phyloP scores from a whole-genome alignment of 345 rosid species.

The Sisymbrium irio region DNA sequence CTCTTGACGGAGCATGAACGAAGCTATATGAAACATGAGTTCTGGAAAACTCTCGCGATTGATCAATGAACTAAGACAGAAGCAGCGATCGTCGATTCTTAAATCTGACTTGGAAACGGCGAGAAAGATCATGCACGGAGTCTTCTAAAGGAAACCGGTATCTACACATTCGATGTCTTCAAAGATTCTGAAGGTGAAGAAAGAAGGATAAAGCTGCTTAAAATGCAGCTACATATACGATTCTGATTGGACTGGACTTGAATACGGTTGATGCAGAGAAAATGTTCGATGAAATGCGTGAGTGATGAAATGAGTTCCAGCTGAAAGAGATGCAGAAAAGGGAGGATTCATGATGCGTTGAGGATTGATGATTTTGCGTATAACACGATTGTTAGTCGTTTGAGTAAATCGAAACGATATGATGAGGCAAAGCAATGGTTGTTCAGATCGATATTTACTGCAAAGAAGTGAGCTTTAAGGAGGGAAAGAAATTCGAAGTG shows the following conservation, averaged over 20 bases:
- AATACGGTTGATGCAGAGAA: conserved; percentile 45
- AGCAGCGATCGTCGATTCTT: not conserved
- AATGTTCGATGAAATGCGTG: conserved; percentile 63
- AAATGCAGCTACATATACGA: not conserved
- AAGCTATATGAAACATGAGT: not conserved
- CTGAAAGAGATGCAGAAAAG: not conserved
- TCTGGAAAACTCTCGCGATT: not conserved
- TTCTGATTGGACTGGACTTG: conserved; percentile 39
- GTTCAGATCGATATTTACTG: not conserved
- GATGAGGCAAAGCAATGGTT: not conserved
- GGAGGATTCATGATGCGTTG: not conserved
- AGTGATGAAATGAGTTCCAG: conserved; percentile 5
- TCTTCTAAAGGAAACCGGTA: conserved; percentile 28
- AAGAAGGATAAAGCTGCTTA: not conserved
- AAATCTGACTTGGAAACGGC: conserved; percentile 1
- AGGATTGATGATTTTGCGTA: not conserved
- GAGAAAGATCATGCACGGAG: not conserved
- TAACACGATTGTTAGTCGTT: not conserved
- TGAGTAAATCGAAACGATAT: no score
- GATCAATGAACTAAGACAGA: not conserved
- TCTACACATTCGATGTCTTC: not conserved
- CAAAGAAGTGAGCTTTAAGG: not conserved
- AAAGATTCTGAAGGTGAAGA: not conserved
- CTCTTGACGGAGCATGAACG: not conserved
- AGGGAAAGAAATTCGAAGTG: not conserved